Conservation (phyloP, 169 alveolate genomes). For the Plasmodium chabaudi region DNA sequence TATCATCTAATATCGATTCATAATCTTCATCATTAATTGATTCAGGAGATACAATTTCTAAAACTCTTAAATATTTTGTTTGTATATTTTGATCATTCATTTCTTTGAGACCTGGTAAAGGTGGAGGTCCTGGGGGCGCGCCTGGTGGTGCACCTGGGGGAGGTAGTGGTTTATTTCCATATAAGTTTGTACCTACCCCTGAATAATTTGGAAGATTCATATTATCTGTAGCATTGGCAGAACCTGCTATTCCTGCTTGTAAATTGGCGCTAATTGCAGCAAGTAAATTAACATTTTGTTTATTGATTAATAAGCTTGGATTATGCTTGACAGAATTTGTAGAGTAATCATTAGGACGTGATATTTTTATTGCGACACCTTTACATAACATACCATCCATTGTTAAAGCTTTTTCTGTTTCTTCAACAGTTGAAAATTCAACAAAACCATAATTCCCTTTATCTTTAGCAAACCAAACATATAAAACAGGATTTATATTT, state of each 20-base stretch:
- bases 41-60: slow-evolving; percentile 48
- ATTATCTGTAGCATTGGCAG: slow-evolving; percentile 7
- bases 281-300: neutral
- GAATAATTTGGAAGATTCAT: neutral
- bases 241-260: neutral
- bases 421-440: slow-evolving; percentile 93
- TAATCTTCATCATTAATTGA: slow-evolving; percentile 71
- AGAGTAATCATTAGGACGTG: slow-evolving; percentile 93
- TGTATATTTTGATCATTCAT: slow-evolving; percentile 31
- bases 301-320: slow-evolving; percentile 8
- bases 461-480: slow-evolving; percentile 95
- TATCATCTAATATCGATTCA: slow-evolving; percentile 81
- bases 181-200: neutral
- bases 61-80: slow-evolving; percentile 52
- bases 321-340: slow-evolving; percentile 78
- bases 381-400: slow-evolving; percentile 93
- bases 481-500: slow-evolving; percentile 90
- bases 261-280: neutral
- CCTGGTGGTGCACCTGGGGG: slow-evolving; percentile 65
- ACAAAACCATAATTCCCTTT: slow-evolving; percentile 94
- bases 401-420: slow-evolving; percentile 92
- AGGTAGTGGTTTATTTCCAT: slow-evolving; percentile 33
- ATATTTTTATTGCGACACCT: slow-evolving; percentile 92
- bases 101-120: slow-evolving; percentile 47
- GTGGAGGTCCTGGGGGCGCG: slow-evolving; percentile 53